Conservation (phyloP, 2,329 filamentous ascomycete species). For the Ophiostoma fasciatum region DNA sequence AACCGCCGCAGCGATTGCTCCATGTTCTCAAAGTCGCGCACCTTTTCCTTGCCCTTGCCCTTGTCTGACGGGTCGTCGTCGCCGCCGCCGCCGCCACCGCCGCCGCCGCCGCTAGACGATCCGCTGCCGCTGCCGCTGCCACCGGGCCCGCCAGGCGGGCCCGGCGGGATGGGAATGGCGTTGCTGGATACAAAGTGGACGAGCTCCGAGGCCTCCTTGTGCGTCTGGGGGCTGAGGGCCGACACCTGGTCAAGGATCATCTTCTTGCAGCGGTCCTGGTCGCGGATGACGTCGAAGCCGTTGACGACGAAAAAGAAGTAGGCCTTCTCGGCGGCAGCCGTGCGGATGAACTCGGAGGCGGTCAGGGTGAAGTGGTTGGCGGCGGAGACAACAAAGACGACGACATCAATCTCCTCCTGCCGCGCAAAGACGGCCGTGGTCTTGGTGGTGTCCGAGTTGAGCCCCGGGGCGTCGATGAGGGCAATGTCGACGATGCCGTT, state of each 20-base stretch:
- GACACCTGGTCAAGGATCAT: slow-evolving; percentile 84
- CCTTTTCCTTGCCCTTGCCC: slow-evolving; percentile 76
- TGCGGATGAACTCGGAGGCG: slow-evolving; percentile 94
- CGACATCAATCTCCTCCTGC: slow-evolving; percentile 97
- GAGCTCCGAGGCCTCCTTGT: slow-evolving; percentile 81
- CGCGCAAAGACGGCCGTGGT: slow-evolving; percentile 94
- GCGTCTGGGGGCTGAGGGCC: slow-evolving; percentile 77
- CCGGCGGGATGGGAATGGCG: slow-evolving; percentile 62
- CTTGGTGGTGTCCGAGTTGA: slow-evolving; percentile 93
- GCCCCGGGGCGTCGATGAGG: slow-evolving; percentile 85
- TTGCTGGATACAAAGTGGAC: slow-evolving; percentile 98
- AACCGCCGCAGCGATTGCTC: slow-evolving; percentile 84
- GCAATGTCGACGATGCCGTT: slow-evolving; percentile 98
- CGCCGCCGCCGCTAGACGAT: slow-evolving; percentile 37
- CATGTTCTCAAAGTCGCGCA: slow-evolving; percentile 76
- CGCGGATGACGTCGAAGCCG: slow-evolving; percentile 84
- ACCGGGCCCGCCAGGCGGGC: slow-evolving; percentile 38
- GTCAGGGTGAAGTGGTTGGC: slow-evolving; percentile 97
- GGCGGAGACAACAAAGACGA: slow-evolving; percentile 94
- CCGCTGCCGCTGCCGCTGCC: slow-evolving; percentile 40
- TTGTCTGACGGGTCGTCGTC: slow-evolving; percentile 54
- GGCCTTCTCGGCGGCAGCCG: slow-evolving; percentile 88
- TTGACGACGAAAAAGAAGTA: slow-evolving; percentile 99
- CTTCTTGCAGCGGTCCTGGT: slow-evolving; percentile 81
- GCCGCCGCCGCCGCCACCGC: slow-evolving; percentile 41